These are phyloP conservation scores for Ogataea parapolymorpha DNA, from an alignment of 805 yeast species.

Conservation along the genomic window DNA sequence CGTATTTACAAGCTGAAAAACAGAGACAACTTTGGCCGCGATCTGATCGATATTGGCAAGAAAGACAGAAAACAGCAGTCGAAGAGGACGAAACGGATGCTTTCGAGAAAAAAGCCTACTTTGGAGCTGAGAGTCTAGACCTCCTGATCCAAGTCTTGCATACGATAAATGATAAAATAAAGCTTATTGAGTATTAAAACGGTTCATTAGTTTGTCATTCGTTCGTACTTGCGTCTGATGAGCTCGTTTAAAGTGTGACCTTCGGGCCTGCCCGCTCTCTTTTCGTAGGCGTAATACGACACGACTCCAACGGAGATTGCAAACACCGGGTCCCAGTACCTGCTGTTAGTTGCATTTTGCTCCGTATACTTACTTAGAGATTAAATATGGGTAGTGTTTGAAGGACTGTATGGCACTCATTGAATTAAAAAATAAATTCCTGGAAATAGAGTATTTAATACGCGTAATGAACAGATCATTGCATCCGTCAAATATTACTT, in stretches of 20 bases:
- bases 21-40: slow-evolving; percentile 82
- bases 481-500: slow-evolving; percentile 5
- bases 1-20: slow-evolving; percentile 91
- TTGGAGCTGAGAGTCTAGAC: slow-evolving; percentile 29
- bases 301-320: slow-evolving; percentile 60
- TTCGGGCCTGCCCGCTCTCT: slow-evolving; percentile 49
- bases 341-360: slow-evolving; percentile 13
- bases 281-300: slow-evolving; percentile 64
- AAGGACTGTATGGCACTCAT: slow-evolving; percentile 10
- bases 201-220: slow-evolving; percentile 7
- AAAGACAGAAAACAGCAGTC: slow-evolving; percentile 39
- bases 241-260: slow-evolving; percentile 62
- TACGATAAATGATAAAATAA: slow-evolving; percentile 5
- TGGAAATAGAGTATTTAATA: not conserved
- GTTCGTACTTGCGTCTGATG: slow-evolving; percentile 33
- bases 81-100: slow-evolving; percentile 28
- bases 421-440: not conserved
- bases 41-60: slow-evolving; percentile 52
- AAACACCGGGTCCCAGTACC: slow-evolving; percentile 61
- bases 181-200: not conserved
- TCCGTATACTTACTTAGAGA: slow-evolving; percentile 10
- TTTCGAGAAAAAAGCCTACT: slow-evolving; percentile 28
- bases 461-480: slow-evolving; percentile 10
- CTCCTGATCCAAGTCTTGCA: slow-evolving; percentile 1
- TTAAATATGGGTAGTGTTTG: slow-evolving; percentile 14